phyloP scores from a whole-genome alignment of 176 grass and related monocot species.

The Zea luxurians region DNA sequence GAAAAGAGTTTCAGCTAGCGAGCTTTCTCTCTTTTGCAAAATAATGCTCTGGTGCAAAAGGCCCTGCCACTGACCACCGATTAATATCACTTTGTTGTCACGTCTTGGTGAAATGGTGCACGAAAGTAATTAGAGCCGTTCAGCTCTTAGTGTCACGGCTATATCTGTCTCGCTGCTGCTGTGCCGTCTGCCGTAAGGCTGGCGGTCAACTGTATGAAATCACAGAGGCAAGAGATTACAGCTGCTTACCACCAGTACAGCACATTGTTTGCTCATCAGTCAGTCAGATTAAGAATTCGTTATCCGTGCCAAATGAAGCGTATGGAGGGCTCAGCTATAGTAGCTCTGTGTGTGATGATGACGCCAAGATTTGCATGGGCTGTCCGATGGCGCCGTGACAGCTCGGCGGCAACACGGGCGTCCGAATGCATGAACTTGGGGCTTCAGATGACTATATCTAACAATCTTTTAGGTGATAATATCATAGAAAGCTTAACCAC shows the following conservation, averaged over 20 bases:
- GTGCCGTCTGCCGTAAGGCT: neutral
- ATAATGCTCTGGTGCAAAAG: neutral
- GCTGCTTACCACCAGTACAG: neutral
- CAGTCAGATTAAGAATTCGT: neutral
- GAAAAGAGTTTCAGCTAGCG: no score
- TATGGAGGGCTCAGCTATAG: neutral
- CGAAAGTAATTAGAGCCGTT: neutral
- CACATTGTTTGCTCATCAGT: neutral
- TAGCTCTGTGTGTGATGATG: neutral
- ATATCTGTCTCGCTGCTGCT: no score
- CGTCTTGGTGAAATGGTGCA: neutral
- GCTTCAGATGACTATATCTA: no score
- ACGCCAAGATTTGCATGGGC: slow-evolving; percentile 43
- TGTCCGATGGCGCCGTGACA: slow-evolving; percentile 28
- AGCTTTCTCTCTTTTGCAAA: no score
- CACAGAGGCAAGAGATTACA: neutral
- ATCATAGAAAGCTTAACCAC: no score
- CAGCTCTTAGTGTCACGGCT: no score
- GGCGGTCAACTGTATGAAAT: neutral
- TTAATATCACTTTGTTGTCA: neutral
- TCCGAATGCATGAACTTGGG: no score
- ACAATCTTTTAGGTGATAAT: no score
- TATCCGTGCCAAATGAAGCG: neutral
- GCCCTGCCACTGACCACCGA: neutral
- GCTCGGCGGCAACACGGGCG: slow-evolving; percentile 13